These are phyloP conservation scores for Chimonanthus salicifolius DNA, from an alignment of 164 flowering plant genomes.

Conservation along the genomic window DNA sequence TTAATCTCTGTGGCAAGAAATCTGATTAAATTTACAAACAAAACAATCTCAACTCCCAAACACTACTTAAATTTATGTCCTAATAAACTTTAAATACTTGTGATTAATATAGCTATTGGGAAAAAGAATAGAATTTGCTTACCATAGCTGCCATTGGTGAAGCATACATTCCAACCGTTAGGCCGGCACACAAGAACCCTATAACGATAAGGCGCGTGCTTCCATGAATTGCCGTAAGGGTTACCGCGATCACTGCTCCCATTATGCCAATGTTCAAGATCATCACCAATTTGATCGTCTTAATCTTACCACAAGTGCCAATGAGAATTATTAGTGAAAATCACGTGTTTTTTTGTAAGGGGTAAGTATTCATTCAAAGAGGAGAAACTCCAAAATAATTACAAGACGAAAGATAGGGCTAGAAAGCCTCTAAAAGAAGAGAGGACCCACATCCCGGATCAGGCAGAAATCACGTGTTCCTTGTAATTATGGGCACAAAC, in stretches of 20 bases:
- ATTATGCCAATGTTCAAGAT: conserved; percentile 38
- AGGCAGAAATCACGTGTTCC: too few species aligned
- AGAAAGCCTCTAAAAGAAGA: too few species aligned
- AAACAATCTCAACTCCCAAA: too few species aligned
- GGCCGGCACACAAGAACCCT: conserved; percentile 51
- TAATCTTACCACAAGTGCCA: conserved; percentile 31
- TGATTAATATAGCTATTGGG: not conserved
- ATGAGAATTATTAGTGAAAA: too few species aligned
- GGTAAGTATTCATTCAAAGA: too few species aligned
- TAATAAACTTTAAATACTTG: too few species aligned
- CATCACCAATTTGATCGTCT: conserved; percentile 31
- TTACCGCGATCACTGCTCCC: conserved; percentile 39
- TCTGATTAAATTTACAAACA: too few species aligned
- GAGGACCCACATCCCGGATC: too few species aligned
- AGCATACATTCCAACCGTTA: conserved; percentile 63
- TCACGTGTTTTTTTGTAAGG: not conserved
- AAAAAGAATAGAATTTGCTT: not conserved
- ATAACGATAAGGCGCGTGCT: conserved; percentile 29
- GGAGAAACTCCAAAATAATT: too few species aligned
- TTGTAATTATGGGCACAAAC: too few species aligned
- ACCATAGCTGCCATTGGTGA: conserved; percentile 58
- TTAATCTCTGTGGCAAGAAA: conserved; percentile 31
- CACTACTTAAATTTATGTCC: too few species aligned
- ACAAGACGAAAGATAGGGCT: too few species aligned
- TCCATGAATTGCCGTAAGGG: conserved; percentile 39